phyloP scores from a whole-genome alignment of 805 yeast genomes.

The Millerago galiae region DNA sequence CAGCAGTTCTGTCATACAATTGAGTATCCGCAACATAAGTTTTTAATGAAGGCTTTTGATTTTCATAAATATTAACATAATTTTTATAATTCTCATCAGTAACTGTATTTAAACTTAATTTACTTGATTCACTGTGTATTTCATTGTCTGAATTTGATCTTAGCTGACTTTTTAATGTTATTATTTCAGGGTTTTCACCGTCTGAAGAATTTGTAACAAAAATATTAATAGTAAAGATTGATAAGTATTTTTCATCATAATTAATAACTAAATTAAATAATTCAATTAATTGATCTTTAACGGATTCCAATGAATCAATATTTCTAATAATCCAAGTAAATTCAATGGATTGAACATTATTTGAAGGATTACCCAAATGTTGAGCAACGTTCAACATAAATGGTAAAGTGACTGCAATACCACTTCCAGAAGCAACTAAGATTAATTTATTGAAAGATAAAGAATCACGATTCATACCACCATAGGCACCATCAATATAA shows the following conservation, averaged over 20 bases:
- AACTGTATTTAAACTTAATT: background rate
- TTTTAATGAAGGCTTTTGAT: constrained; percentile 13
- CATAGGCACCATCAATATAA: constrained; percentile 51
- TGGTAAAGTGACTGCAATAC: constrained; percentile 45
- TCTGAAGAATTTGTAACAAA: constrained; percentile 25
- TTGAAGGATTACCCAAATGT: constrained; percentile 8
- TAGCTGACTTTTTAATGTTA: background rate
- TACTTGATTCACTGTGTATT: background rate
- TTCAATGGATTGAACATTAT: constrained; percentile 25
- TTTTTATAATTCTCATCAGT: background rate
- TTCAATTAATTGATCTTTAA: constrained; percentile 28
- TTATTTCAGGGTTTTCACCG: background rate
- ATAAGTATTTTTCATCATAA: background rate
- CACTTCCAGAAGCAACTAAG: constrained; percentile 43
- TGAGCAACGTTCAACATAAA: constrained; percentile 26
- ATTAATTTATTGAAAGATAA: constrained; percentile 37
- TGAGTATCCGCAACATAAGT: background rate
- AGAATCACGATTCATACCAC: constrained; percentile 42
- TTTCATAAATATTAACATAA: constrained; percentile 3
- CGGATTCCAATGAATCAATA: constrained; percentile 33
- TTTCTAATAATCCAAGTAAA: constrained; percentile 40
- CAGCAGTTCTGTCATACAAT: constrained; percentile 27
- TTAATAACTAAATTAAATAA: background rate
- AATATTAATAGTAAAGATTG: constrained; percentile 17
- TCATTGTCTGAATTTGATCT: background rate